These are phyloP conservation scores for Acer yangbiense DNA, from an alignment of 345 rosid species.

Conservation along the genomic window DNA sequence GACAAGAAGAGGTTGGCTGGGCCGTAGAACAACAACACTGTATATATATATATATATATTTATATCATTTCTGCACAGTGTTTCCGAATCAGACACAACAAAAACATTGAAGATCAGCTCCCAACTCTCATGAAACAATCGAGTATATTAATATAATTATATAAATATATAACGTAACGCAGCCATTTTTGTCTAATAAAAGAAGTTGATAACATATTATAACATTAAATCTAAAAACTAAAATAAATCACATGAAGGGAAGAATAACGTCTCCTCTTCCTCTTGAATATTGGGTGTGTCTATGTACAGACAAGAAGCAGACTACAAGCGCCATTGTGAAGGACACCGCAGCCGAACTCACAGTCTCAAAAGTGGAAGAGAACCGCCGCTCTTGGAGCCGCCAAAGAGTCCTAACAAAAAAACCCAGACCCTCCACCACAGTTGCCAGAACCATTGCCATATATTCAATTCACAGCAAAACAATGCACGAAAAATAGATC, in stretches of 20 bases:
- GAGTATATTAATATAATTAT: too few species aligned
- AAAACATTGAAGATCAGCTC: neutral
- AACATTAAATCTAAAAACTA: too few species aligned
- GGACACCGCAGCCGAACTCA: constrained; percentile 34
- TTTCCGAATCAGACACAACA: neutral
- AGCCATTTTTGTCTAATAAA: too few species aligned
- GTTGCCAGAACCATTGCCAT: constrained; percentile 44
- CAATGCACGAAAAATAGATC: neutral
- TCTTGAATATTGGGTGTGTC: constrained; percentile 5
- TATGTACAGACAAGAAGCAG: constrained; percentile 43
- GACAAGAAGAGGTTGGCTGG: too few species aligned
- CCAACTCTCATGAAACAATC: neutral
- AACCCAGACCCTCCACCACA: constrained; percentile 36
- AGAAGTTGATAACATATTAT: too few species aligned
- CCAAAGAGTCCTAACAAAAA: constrained; percentile 32
- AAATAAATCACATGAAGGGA: constrained; percentile 26
- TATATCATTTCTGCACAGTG: neutral
- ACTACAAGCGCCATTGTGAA: constrained; percentile 39
- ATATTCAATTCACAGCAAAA: constrained; percentile 8
- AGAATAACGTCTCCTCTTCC: constrained; percentile 25
- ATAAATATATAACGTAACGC: too few species aligned
- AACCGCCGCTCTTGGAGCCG: constrained; percentile 40
- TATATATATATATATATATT: too few species aligned
- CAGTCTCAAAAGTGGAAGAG: constrained; percentile 27
- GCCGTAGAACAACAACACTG: too few species aligned